Conservation (phyloP, 148 eudicot genomes). For the Chenopodium formosanum region DNA sequence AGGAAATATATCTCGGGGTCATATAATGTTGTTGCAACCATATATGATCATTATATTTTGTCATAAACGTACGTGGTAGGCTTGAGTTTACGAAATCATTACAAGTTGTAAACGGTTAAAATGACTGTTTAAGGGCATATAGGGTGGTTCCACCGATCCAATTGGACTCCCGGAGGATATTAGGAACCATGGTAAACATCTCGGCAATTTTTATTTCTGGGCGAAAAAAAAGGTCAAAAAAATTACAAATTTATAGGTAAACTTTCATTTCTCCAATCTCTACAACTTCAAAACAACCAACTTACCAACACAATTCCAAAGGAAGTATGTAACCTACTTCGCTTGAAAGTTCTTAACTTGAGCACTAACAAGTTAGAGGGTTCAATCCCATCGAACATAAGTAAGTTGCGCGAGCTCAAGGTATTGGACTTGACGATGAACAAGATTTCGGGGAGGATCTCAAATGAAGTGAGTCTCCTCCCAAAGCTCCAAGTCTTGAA, state of each 20-base stretch:
- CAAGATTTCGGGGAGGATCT: slow-evolving; percentile 38
- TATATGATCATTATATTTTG: no score
- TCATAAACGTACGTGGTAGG: no score
- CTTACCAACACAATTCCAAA: slow-evolving; percentile 39
- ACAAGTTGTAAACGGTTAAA: no score
- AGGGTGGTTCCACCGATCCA: no score
- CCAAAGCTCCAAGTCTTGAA: slow-evolving; percentile 36
- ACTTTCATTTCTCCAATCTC: slow-evolving; percentile 44
- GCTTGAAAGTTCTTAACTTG: slow-evolving; percentile 34
- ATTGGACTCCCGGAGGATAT: no score
- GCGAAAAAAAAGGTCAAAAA: no score
- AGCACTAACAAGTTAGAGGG: slow-evolving; percentile 43
- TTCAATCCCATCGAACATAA: slow-evolving; percentile 39
- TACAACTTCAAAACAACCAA: slow-evolving; percentile 45
- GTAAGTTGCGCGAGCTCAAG: slow-evolving; percentile 30
- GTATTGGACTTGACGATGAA: slow-evolving; percentile 42
- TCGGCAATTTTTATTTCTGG: no score
- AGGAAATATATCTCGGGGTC: no score
- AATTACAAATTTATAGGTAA: slow-evolving; percentile 33
- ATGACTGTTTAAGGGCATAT: no score
- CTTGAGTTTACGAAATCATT: no score
- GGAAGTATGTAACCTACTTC: slow-evolving; percentile 36
- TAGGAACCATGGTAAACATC: no score
- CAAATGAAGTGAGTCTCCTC: slow-evolving; percentile 32
- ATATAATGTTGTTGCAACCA: no score